These are phyloP conservation scores for Mucor lusitanicus DNA, from an alignment of 371 early-diverging fungal species.

Conservation along the genomic window DNA sequence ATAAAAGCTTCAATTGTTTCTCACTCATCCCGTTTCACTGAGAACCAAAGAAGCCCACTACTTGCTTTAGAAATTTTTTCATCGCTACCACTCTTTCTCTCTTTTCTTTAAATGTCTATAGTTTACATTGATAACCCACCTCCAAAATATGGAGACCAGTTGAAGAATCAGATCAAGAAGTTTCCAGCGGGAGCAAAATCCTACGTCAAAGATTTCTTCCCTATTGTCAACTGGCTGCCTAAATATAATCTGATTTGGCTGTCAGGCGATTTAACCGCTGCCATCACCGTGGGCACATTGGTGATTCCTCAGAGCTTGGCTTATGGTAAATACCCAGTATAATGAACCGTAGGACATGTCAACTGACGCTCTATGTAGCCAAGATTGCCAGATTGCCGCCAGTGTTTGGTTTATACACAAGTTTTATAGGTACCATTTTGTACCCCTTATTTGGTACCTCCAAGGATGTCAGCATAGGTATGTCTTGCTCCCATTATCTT, in stretches of 20 bases:
- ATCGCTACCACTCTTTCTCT: background rate
- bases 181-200: conserved; percentile 17
- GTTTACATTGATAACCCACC: conserved; percentile 19
- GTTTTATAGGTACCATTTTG: conserved; percentile 75
- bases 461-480: conserved; percentile 86
- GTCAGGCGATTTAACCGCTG: conserved; percentile 71
- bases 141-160: conserved; percentile 13
- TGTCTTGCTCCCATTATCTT: background rate
- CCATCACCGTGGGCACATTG: conserved; percentile 70
- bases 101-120: conserved; percentile 18
- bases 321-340: conserved; percentile 46
- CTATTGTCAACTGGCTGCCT: conserved; percentile 70
- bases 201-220: conserved; percentile 49
- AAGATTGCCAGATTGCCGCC: conserved; percentile 83
- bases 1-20: background rate
- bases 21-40: background rate
- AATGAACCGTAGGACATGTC: background rate
- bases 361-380: conserved; percentile 36
- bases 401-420: conserved; percentile 86
- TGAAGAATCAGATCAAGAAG: conserved; percentile 1
- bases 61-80: background rate
- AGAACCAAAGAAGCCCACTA: background rate
- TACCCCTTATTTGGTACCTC: conserved; percentile 84
- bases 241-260: conserved; percentile 76
- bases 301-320: conserved; percentile 86